These are phyloP conservation scores for Hypoxylon sp. DNA, from an alignment of 2,329 filamentous ascomycete genomes.

Conservation along the genomic window DNA sequence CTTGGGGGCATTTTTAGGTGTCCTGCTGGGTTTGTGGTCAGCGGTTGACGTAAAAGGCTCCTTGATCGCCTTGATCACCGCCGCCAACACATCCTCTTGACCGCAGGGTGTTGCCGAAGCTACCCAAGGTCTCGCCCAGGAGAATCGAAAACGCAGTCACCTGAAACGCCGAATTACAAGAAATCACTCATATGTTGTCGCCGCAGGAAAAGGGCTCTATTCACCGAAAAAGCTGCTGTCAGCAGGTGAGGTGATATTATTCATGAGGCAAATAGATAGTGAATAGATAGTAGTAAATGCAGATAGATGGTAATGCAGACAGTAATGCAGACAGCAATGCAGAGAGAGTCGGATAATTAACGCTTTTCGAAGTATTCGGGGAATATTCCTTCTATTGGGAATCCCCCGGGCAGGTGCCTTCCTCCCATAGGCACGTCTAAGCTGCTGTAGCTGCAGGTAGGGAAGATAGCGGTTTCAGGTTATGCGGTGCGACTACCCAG, in stretches of 20 bases:
- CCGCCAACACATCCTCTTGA: slow-evolving; percentile 17
- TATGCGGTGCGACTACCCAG: slow-evolving; percentile 43
- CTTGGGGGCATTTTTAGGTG: neutral
- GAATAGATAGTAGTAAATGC: neutral
- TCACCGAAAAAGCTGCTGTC: neutral
- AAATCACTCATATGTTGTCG: slow-evolving; percentile 6
- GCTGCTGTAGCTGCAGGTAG: slow-evolving; percentile 31
- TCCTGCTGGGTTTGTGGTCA: slow-evolving; percentile 1
- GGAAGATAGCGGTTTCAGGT: slow-evolving; percentile 47
- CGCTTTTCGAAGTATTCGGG: slow-evolving; percentile 24
- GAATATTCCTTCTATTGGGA: slow-evolving; percentile 33
- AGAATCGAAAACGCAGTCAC: neutral
- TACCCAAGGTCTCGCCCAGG: neutral
- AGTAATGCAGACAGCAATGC: too few species aligned
- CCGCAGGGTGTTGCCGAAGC: neutral
- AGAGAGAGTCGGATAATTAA: neutral
- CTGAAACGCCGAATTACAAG: neutral
- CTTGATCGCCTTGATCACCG: slow-evolving; percentile 18
- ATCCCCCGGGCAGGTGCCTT: slow-evolving; percentile 18
- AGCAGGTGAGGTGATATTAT: slow-evolving; percentile 10
- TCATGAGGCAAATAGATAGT: neutral
- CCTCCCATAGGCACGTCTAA: slow-evolving; percentile 31
- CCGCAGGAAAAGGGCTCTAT: neutral
- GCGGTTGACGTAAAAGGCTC: slow-evolving; percentile 2
- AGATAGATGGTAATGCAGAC: neutral